These are phyloP conservation scores for Viola odorata DNA, from an alignment of 345 rosid species.

Conservation along the genomic window DNA sequence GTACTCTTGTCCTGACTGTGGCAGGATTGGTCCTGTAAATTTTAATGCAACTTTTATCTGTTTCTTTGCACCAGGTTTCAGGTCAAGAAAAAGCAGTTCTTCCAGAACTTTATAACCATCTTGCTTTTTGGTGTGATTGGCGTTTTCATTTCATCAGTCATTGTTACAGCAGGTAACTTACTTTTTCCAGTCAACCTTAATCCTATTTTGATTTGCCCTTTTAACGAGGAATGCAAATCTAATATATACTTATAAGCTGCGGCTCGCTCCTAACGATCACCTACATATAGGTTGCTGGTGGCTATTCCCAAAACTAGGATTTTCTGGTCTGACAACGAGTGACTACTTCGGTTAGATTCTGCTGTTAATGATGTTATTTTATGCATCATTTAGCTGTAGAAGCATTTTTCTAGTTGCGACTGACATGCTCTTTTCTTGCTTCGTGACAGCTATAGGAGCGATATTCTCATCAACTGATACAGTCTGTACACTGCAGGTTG, in stretches of 20 bases:
- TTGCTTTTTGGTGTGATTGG: slow-evolving; percentile 75
- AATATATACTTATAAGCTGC: neutral
- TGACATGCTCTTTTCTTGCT: slow-evolving; percentile 20
- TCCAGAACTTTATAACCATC: slow-evolving; percentile 76
- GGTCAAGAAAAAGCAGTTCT: slow-evolving; percentile 90
- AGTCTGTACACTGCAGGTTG: slow-evolving; percentile 91
- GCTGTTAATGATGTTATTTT: neutral
- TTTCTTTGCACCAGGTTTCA: slow-evolving; percentile 55
- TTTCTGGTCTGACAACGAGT: slow-evolving; percentile 43
- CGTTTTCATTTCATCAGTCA: slow-evolving; percentile 59
- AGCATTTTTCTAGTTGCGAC: neutral
- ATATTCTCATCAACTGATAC: slow-evolving; percentile 92
- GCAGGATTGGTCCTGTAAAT: neutral
- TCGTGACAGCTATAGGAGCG: slow-evolving; percentile 63
- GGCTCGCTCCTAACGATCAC: slow-evolving; percentile 8
- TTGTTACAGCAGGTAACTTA: slow-evolving; percentile 54
- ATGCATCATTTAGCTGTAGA: neutral
- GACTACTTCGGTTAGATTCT: slow-evolving; percentile 66
- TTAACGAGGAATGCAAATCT: neutral
- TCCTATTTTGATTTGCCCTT: neutral
- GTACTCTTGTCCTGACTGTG: neutral
- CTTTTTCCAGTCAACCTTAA: neutral
- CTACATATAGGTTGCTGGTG: slow-evolving; percentile 62
- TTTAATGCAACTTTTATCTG: neutral
- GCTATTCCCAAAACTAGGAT: slow-evolving; percentile 62